Base-by-base conservation (phyloP, 2,329 filamentous ascomycete species). In the Cladosporium sp. region DNA sequence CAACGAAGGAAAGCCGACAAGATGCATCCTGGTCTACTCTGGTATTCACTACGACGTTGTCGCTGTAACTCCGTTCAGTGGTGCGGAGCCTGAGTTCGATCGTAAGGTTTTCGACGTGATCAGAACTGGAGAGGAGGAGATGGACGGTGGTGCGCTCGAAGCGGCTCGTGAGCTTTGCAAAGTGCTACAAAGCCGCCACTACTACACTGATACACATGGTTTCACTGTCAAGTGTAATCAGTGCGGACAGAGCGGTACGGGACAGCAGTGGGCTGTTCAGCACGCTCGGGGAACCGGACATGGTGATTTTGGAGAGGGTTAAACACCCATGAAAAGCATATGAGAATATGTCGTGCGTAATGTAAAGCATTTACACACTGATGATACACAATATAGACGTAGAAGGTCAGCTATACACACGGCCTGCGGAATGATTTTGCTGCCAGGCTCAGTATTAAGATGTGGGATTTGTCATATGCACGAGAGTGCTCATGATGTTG, bases 21-120 rank as follows among this genome's bases (percentile, higher is more conserved):
- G 89, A 6, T 91, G 88, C 62, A 83, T 96, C 20, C 74, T 96
- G 20, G 84, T 96, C 0, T 96, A 96, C 70, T 92, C 87, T 0
- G 90, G 90, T 2, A 93, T 96, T 45, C 91, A 96, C 67, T 96
- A 96, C 70, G 92, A 96, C 68, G 85, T 88, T 6, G 85, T 96
- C 53, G 89, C 88, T 1, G 82, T 95, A 57, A 84, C 83, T 15
- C 82, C 79, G 34, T 83, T 76, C 18, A 71, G 81, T 5, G 74
- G 79, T 41, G 73, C 81, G 9, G 80, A 85, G 7, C 82, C 88
- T 0, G 87, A 93, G 20, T 80, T 85, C 56, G 92, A 97, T 64
- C 80, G 85, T n/a, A 85, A 86, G 59, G 80, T 95, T 1, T 82
- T 96, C 48, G 77, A 83, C 51, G 68, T 78, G 1, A 51, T 67